These are phyloP conservation scores for Thraustochytrium striatum DNA, from an alignment of 352 stramenopile species.

Conservation along the genomic window DNA sequence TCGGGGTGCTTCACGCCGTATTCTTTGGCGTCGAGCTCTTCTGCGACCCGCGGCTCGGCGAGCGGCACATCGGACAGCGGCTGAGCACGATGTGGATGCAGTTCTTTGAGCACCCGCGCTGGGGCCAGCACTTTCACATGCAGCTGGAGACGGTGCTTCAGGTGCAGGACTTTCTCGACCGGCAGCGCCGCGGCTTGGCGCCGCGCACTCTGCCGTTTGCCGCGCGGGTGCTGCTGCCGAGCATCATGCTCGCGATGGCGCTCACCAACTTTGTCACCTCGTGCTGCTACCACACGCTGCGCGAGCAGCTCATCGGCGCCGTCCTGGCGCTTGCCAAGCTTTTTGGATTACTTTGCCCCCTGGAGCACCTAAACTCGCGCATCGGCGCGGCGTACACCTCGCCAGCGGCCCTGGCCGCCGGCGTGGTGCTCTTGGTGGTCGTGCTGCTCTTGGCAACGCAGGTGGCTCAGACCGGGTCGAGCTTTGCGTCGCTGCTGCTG, in stretches of 20 bases:
- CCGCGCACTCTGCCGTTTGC: neutral
- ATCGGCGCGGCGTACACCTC: conserved; percentile 28
- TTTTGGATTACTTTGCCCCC: too few relatives aligned
- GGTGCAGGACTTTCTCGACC: conserved; percentile 23
- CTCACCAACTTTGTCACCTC: conserved; percentile 47
- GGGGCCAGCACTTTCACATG: conserved; percentile 51
- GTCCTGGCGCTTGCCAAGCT: conserved; percentile 21
- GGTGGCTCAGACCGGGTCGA: neutral
- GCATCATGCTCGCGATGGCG: neutral
- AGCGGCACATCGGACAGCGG: conserved; percentile 42
- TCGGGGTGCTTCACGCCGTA: conserved; percentile 36
- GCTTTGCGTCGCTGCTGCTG: neutral
- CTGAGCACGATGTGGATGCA: conserved; percentile 45
- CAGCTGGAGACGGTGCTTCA: conserved; percentile 36
- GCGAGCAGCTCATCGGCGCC: conserved; percentile 38
- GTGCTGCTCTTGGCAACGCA: neutral
- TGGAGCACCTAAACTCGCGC: conserved; percentile 19
- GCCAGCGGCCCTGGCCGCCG: neutral
- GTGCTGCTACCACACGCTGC: conserved; percentile 31
- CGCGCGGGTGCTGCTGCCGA: neutral
- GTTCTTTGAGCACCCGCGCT: conserved; percentile 45
- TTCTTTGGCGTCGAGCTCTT: conserved; percentile 30
- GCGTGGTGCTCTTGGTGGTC: neutral
- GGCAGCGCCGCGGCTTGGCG: neutral
- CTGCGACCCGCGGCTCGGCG: neutral